These are phyloP conservation scores for Leccinum pachyderme DNA, from an alignment of 1,284 basidiomycete species.

Conservation along the genomic window DNA sequence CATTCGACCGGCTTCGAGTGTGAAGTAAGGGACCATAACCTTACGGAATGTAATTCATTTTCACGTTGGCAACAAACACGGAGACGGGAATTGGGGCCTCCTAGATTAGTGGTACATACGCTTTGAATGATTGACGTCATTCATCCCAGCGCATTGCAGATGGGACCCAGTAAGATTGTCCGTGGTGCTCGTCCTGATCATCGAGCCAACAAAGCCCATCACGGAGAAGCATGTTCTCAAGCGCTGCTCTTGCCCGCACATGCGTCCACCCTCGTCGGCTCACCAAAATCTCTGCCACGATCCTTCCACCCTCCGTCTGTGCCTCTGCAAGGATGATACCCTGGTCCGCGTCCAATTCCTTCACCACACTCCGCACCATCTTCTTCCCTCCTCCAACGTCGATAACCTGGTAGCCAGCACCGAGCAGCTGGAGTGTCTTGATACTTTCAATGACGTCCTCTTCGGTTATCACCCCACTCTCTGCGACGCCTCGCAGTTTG, in stretches of 20 bases:
- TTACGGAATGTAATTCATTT: no score
- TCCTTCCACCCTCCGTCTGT: conserved; percentile 60
- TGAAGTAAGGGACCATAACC: no score
- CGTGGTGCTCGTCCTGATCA: conserved; percentile 68
- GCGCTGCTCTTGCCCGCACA: conserved; percentile 71
- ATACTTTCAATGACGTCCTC: conserved; percentile 87
- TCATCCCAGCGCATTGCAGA: conserved; percentile 82
- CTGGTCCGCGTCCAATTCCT: conserved; percentile 83
- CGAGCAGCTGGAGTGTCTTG: conserved; percentile 83
- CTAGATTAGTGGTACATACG: no score
- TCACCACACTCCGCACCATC: conserved; percentile 71
- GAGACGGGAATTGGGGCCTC: no score
- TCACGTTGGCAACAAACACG: no score
- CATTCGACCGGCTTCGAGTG: no score
- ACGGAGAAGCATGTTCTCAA: conserved; percentile 87
- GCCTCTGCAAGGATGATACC: conserved; percentile 74
- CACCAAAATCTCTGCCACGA: conserved; percentile 61
- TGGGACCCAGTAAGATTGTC: conserved; percentile 76
- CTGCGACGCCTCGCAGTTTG: conserved; percentile 64
- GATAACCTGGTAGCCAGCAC: conserved; percentile 86
- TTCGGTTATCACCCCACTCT: conserved; percentile 65
- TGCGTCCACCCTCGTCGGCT: conserved; percentile 71
- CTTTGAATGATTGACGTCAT: conserved; percentile 22
- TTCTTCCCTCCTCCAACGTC: conserved; percentile 62
- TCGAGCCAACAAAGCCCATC: conserved; percentile 97